Evolutionary conservation across 1,284 basidiomycete genomes (phyloP).

Genomic region (Boletellus deceptivus): DNA sequence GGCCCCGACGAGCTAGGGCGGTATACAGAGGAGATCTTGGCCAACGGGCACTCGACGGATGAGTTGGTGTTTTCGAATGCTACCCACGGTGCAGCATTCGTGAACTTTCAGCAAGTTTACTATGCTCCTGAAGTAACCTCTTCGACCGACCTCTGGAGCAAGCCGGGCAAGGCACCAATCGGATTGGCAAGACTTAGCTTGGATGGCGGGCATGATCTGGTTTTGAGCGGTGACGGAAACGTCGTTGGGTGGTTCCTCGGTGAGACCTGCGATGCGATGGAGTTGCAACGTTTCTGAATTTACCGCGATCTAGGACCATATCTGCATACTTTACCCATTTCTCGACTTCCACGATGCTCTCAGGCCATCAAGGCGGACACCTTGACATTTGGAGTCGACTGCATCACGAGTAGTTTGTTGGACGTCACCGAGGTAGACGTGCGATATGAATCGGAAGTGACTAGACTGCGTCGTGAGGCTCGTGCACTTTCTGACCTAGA

Average conservation of each 20-base stretch:
- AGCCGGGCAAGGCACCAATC: constrained; percentile 61
- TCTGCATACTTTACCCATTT: constrained; percentile 58
- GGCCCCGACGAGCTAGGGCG: constrained; percentile 48
- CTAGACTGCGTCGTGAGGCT: constrained; percentile 55
- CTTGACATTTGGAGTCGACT: constrained; percentile 56
- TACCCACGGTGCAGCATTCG: constrained; percentile 50
- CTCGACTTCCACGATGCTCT: constrained; percentile 48
- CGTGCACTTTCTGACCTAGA: constrained; percentile 36
- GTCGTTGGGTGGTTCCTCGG: constrained; percentile 71
- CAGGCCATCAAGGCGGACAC: constrained; percentile 46
- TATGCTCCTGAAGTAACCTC: constrained; percentile 42
- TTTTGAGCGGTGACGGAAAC: constrained; percentile 59
- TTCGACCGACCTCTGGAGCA: constrained; percentile 58
- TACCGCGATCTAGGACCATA: constrained; percentile 50
- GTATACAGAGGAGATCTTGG: constrained; percentile 49
- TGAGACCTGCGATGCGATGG: constrained; percentile 28
- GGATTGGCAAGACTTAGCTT: constrained; percentile 59
- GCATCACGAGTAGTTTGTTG: constrained; percentile 48
- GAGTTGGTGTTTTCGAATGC: constrained; percentile 49
- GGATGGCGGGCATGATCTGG: constrained; percentile 69
- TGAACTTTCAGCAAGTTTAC: constrained; percentile 67
- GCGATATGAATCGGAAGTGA: constrained; percentile 58
- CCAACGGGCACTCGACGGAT: constrained; percentile 51
- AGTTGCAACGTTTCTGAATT: constrained; percentile 1
- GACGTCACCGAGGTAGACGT: constrained; percentile 56